Evolutionary conservation across 2,329 filamentous ascomycete genomes (phyloP).

Genomic region (Huntiella decipiens): DNA sequence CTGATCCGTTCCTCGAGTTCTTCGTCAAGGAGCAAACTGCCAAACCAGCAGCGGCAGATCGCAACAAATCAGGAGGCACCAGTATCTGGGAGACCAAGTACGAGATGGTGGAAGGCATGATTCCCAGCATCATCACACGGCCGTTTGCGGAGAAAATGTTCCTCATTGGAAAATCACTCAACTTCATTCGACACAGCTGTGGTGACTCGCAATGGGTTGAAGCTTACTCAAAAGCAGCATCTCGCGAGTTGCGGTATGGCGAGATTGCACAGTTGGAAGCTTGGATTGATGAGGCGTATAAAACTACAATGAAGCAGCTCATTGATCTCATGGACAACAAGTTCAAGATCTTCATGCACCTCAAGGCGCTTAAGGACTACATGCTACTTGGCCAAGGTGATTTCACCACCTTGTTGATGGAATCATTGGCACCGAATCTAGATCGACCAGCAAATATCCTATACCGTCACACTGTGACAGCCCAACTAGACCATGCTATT

Average conservation of each 20-base stretch:
- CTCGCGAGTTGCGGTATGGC: slow-evolving; percentile 78
- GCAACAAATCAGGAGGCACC: slow-evolving; percentile 37
- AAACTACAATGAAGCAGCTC: slow-evolving; percentile 88
- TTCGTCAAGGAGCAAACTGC: slow-evolving; percentile 57
- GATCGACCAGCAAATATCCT: slow-evolving; percentile 92
- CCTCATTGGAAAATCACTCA: slow-evolving; percentile 89
- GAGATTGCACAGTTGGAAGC: slow-evolving; percentile 80
- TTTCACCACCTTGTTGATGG: slow-evolving; percentile 93
- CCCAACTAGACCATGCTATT: slow-evolving; percentile 94
- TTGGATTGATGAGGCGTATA: slow-evolving; percentile 94
- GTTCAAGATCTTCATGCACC: slow-evolving; percentile 84
- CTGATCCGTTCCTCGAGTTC: slow-evolving; percentile 90
- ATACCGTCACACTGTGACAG: slow-evolving; percentile 88
- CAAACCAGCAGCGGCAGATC: slow-evolving; percentile 28
- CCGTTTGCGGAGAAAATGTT: slow-evolving; percentile 96
- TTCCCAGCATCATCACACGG: slow-evolving; percentile 74
- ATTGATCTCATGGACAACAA: slow-evolving; percentile 89
- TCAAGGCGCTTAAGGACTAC: slow-evolving; percentile 84
- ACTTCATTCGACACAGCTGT: slow-evolving; percentile 94
- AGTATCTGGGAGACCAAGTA: slow-evolving; percentile 75
- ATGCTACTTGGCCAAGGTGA: slow-evolving; percentile 88
- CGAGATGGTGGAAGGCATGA: slow-evolving; percentile 37
- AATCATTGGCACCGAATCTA: slow-evolving; percentile 78
- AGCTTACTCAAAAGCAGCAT: slow-evolving; percentile 79
- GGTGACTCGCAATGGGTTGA: slow-evolving; percentile 91